Conservation (phyloP, 805 yeast species). For the Vanderwaltozyma polyspora region DNA sequence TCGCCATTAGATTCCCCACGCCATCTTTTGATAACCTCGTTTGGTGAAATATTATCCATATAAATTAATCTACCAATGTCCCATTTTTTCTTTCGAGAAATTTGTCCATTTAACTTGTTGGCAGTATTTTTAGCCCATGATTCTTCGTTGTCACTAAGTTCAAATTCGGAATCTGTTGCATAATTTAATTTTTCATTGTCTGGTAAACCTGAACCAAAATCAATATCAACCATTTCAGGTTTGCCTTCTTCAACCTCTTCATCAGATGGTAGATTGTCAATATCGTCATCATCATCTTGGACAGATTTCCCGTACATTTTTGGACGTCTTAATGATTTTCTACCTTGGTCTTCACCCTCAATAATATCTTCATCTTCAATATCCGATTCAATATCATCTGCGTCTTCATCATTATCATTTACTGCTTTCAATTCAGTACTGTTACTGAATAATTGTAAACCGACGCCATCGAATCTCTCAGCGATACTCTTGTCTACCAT, state of each 20-base stretch:
- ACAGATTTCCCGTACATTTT: conserved; percentile 44
- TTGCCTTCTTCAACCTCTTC: conserved; percentile 36
- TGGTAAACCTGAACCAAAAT: conserved; percentile 30
- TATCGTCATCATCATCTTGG: conserved; percentile 35
- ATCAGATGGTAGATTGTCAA: conserved; percentile 34
- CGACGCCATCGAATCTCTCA: conserved; percentile 54
- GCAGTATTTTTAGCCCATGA: conserved; percentile 40
- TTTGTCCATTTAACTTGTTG: conserved; percentile 42
- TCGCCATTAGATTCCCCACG: conserved; percentile 38
- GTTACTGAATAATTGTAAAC: conserved; percentile 62
- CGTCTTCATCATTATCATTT: conserved; percentile 33
- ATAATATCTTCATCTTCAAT: conserved; percentile 22
- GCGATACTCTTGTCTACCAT: conserved; percentile 48
- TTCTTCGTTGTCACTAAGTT: conserved; percentile 30
- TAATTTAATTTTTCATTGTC: conserved; percentile 31
- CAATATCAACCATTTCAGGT: conserved; percentile 38
- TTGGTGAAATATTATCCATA: conserved; percentile 64
- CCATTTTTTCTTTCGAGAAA: conserved; percentile 45
- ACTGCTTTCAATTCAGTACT: conserved; percentile 39
- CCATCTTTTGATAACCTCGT: conserved; percentile 66
- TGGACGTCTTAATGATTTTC: conserved; percentile 53
- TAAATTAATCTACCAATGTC: conserved; percentile 74
- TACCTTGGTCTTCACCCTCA: conserved; percentile 40
- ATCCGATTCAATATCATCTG: conserved; percentile 21
- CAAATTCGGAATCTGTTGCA: conserved; percentile 45